Conservation (phyloP, 2,329 filamentous ascomycete species). For the Aspergillus carbonarius region DNA sequence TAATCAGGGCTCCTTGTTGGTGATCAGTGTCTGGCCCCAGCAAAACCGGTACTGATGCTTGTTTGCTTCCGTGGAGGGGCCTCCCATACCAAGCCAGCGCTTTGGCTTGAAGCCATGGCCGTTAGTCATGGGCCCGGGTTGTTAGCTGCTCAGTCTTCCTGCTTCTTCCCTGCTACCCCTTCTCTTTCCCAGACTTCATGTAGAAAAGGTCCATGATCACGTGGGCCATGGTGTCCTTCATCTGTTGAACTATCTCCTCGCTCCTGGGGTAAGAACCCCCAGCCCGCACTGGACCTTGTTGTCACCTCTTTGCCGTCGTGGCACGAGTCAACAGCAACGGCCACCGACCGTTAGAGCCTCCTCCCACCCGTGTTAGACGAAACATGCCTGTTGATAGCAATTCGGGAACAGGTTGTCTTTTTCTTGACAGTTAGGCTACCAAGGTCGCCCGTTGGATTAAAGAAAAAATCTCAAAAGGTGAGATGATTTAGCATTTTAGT, state of each 20-base stretch:
- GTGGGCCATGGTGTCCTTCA: background rate
- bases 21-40: background rate
- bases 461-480: background rate
- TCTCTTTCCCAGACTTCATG: background rate
- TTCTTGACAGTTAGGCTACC: background rate
- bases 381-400: background rate
- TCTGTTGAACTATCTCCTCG: background rate
- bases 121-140: background rate
- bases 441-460: background rate
- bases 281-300: background rate
- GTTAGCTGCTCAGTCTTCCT: background rate
- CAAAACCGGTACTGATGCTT: constrained; percentile 7
- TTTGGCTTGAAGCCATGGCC: background rate
- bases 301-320: background rate
- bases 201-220: background rate
- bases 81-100: background rate
- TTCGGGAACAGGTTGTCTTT: background rate
- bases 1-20: background rate
- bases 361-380: background rate
- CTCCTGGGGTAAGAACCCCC: background rate
- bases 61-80: background rate
- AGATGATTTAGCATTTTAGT: background rate
- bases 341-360: background rate
- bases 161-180: background rate
- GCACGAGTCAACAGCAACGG: background rate